Evolutionary conservation across 441 rosid genomes (phyloP).

Genomic region (Gossypium aridum): DNA sequence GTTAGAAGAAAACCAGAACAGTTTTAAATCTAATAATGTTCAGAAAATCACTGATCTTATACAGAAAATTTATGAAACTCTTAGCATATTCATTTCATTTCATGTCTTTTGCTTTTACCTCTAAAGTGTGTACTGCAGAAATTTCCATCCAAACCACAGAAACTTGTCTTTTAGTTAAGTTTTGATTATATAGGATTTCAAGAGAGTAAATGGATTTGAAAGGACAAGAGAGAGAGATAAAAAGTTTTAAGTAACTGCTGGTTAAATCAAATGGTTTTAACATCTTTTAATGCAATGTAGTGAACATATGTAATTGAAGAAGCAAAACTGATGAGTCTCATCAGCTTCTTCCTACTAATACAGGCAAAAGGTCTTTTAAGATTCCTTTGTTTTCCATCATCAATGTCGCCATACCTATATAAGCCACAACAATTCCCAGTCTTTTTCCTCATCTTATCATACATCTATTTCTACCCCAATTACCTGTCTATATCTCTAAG

Average conservation of each 20-base stretch:
- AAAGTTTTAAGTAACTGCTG: neutral
- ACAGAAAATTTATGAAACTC: too few species aligned
- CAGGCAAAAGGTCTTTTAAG: neutral
- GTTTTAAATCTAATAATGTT: too few species aligned
- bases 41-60: too few species aligned
- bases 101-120: too few species aligned
- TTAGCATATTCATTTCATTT: too few species aligned
- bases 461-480: neutral
- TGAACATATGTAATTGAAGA: neutral
- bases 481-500: neutral
- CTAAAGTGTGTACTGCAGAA: too few species aligned
- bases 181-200: neutral
- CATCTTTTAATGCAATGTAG: neutral
- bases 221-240: neutral
- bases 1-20: too few species aligned
- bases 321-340: constrained; percentile 9
- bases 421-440: neutral
- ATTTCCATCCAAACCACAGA: too few species aligned
- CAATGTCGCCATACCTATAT: neutral
- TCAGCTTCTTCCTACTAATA: neutral
- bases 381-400: neutral
- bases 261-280: neutral
- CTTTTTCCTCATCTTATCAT: neutral
- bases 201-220: neutral
- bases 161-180: too few species aligned